These are phyloP conservation scores for Epichloe sylvatica DNA, from an alignment of 2,329 filamentous ascomycete species.

Conservation along the genomic window DNA sequence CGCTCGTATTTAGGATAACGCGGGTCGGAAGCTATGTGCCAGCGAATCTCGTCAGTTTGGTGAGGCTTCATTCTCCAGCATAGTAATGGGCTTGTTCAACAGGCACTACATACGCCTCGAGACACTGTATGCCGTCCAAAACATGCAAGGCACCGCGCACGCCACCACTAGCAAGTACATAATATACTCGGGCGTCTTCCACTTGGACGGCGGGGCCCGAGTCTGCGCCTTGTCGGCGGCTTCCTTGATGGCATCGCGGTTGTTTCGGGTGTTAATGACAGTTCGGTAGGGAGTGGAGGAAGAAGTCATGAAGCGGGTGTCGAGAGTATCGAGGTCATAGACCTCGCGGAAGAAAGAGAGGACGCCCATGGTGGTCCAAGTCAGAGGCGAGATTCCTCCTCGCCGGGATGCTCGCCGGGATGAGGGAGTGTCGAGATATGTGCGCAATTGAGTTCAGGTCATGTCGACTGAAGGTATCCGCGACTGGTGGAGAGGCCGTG, in stretches of 20 bases:
- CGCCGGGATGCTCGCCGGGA: background rate
- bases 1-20: constrained; percentile 62
- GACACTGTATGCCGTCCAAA: constrained; percentile 75
- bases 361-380: constrained; percentile 25
- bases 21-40: constrained; percentile 56
- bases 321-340: constrained; percentile 51
- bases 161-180: constrained; percentile 61
- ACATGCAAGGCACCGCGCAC: constrained; percentile 66
- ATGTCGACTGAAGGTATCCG: background rate
- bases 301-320: constrained; percentile 52
- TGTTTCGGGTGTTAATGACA: constrained; percentile 36
- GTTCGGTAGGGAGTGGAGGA: constrained; percentile 53
- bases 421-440: background rate
- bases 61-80: too few species aligned
- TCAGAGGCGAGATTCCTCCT: background rate
- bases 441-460: background rate
- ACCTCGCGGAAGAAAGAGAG: constrained; percentile 34
- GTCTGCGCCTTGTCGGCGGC: constrained; percentile 24
- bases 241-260: constrained; percentile 23
- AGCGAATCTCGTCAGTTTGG: background rate
- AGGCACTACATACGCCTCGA: constrained; percentile 51
- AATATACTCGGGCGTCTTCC: constrained; percentile 76
- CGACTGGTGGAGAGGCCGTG: too few species aligned
- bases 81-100: too few species aligned
- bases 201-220: constrained; percentile 52